Evolutionary conservation across 1,284 basidiomycete species (phyloP), one percentile per base, ranked within the genome.

Genomic region (Moesziomyces sp.): DNA sequence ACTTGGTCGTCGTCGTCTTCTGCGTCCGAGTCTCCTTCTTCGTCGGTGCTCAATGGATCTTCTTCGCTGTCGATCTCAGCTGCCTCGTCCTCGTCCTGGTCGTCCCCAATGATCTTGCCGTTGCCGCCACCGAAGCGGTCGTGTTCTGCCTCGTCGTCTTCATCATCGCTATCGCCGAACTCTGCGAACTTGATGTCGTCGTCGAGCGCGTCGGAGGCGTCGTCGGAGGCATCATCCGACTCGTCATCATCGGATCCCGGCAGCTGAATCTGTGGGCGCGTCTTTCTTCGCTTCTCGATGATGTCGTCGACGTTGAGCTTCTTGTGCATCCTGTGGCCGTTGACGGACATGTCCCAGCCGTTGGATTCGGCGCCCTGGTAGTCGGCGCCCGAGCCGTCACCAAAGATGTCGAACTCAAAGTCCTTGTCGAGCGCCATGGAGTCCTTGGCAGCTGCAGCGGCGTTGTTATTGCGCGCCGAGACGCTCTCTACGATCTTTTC

Each of bases 91-190:
- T 74, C 74, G 1, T 80, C 82, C 18, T 77, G 75, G 24, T 74
- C 76, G 16, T 67, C 71, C 23, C 70, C 79, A 19, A 71, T 78
- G 19, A 74, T 80, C 24, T 82, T 82, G 18, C 74, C 54, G 3
- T 47, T 66, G 2, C 73, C 80, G 19, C 58, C 74, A 23, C 81
- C 81, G 30, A 82, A 82, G n/a, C 66, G 75, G 21, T 80, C 78
- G 19, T 57, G 51, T 4, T 59, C 58, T 34, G 30, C 30, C 84
- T 94, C 88, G 45, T 97, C 87, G 64, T 88, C 88, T 38, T 88
- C 88, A 40, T 89, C 90, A 16, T 74, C 81, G 19, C 72, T 80
- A 14, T 77, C 75, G 4, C 68, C 77, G 14, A 58, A 64, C 42
- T 64, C 68, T 0, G 57, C 61, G 14, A 48, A 57, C 23, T 63